A percentile compares a stretch with the other conserved stretches of the same genome.
Evolutionary conservation across 2,329 filamentous ascomycete species (phyloP).

Genomic region (Sclerotinia borealis): DNA sequence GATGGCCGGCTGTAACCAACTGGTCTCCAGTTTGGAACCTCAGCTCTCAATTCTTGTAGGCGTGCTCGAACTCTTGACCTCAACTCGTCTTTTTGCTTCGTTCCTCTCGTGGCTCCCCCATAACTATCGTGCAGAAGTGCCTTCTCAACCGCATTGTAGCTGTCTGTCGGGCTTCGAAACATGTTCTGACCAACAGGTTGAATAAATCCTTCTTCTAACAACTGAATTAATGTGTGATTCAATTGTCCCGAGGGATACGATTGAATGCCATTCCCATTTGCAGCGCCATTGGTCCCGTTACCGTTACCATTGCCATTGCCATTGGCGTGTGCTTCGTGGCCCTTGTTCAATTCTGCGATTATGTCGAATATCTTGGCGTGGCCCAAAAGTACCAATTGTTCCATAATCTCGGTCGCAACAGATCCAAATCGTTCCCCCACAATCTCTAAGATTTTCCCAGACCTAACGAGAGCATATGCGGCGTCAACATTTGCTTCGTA

Average conservation of each 20-base stretch:
- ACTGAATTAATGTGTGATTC: constrained; percentile 37
- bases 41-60: constrained; percentile 46
- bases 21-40: constrained; percentile 32
- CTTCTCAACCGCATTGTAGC: constrained; percentile 55
- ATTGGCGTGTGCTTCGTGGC: constrained; percentile 25
- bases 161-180: constrained; percentile 56
- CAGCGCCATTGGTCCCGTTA: constrained; percentile 22
- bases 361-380: constrained; percentile 69
- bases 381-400: constrained; percentile 69
- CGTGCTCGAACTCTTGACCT: constrained; percentile 49
- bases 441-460: constrained; percentile 73
- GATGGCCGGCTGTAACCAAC: constrained; percentile 4
- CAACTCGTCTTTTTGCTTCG: constrained; percentile 61
- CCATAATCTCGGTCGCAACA: constrained; percentile 67
- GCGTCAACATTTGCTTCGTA: constrained; percentile 80
- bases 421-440: constrained; percentile 68
- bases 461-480: constrained; percentile 76
- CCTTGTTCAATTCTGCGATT: constrained; percentile 51
- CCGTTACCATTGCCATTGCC: constrained; percentile 27
- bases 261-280: constrained; percentile 11
- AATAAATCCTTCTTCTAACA: constrained; percentile 61
- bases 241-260: constrained; percentile 35
- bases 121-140: constrained; percentile 52
- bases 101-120: constrained; percentile 49
- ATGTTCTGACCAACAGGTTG: constrained; percentile 54